Conservation (phyloP, 352 stramenopile genomes). For the Pythium myriotylum region DNA sequence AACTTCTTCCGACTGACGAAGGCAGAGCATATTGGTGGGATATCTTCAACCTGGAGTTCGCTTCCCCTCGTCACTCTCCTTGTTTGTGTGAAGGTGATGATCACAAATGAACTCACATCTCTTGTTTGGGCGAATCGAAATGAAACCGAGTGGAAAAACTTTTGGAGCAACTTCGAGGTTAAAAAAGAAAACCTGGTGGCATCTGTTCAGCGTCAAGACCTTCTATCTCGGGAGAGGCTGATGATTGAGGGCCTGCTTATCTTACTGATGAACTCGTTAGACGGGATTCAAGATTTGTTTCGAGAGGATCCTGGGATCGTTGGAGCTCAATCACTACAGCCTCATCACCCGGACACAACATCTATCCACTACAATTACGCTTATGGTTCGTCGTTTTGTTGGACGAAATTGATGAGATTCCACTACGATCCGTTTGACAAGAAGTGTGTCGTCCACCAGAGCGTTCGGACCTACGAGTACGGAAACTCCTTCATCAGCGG, state of each 20-base stretch:
- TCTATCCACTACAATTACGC: conserved; percentile 48
- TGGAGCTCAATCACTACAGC: conserved; percentile 14
- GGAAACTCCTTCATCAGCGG: conserved; percentile 60
- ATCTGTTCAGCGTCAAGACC: conserved; percentile 37
- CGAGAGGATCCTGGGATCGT: conserved; percentile 29
- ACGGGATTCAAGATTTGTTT: conserved; percentile 53
- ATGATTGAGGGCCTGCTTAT: conserved; percentile 50
- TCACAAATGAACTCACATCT: conserved; percentile 53
- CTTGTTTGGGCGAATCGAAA: conserved; percentile 46
- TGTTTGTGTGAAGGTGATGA: conserved; percentile 55
- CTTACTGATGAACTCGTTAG: conserved; percentile 46
- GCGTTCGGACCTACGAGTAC: conserved; percentile 65
- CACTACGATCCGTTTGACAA: conserved; percentile 64
- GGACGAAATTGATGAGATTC: conserved; percentile 65
- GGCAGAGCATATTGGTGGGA: neutral
- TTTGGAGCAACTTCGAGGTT: conserved; percentile 47
- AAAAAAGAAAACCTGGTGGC: conserved; percentile 55
- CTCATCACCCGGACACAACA: conserved; percentile 29
- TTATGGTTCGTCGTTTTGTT: conserved; percentile 50
- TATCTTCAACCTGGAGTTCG: conserved; percentile 30
- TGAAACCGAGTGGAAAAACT: conserved; percentile 41
- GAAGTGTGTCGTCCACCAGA: conserved; percentile 56
- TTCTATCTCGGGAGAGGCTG: conserved; percentile 35
- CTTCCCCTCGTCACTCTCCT: conserved; percentile 58
- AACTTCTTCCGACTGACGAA: conserved; percentile 45